Base-by-base conservation (phyloP, 2,329 filamentous ascomycete species). In the Coniochaeta sp. region DNA sequence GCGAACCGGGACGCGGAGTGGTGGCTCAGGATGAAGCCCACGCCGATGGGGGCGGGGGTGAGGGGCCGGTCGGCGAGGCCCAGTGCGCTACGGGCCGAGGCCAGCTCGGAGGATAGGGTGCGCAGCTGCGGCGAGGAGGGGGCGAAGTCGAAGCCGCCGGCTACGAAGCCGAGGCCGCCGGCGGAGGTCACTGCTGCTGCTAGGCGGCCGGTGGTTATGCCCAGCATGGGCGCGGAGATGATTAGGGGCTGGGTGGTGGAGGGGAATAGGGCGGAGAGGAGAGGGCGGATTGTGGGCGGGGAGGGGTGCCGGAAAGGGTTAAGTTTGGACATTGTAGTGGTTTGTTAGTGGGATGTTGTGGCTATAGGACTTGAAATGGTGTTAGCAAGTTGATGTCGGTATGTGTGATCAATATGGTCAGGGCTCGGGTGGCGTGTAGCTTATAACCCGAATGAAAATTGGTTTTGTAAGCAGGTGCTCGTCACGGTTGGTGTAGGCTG, bases 1-100 rank as follows among this genome's bases (percentile, higher is more conserved):
- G 58, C 53, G 56, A 79, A 78, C 49, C 66, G 56, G 0, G 53
- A n/a, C 2, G 69, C 58, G 22, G 53, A 42, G 32, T 69, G 69
- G 49, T 75, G 66, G 52, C 79, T 81, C 45, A 81, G 77, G 51
- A 87, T 73, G 65, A 87, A 83, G 51, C 83, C 85, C 3, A 86
- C 70, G 53, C 77, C 81, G 32, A 87, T 66, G 32, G 77, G 77
- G 1, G 81, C 63, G 3, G 65, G 56, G 3, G 51, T 55, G 22
- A 40, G 45, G 5, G 49, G 26, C n/a, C 52, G 52, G 16, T 58
- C 52, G 20, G 59, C 57, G 14, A 69, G 60, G 24, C 51, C 53
- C 18, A 67, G 60, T 30, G 58, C 27, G 5, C 55, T 16, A 22
- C 63, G 60, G 1, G 61, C 66, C 18, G 52, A 33, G 32, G 50